Evolutionary conservation across 1,284 basidiomycete genomes (phyloP).

Genomic region (Ganoderma sinense): DNA sequence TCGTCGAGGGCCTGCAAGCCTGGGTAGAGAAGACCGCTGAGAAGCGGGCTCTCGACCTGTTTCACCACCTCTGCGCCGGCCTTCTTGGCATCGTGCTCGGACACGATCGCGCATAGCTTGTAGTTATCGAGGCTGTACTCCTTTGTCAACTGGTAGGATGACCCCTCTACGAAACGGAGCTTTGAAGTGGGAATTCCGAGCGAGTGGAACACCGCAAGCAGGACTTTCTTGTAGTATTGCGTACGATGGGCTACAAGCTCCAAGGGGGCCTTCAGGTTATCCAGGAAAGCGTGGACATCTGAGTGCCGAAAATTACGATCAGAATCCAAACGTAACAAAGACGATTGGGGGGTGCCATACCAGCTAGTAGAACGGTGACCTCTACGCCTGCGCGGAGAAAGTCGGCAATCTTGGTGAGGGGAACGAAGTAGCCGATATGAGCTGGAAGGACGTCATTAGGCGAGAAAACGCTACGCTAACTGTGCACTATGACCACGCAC

Average conservation of each 20-base stretch:
- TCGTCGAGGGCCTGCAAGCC: conserved; percentile 97
- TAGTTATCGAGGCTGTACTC: conserved; percentile 98
- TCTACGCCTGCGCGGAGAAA: conserved; percentile 93
- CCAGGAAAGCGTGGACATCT: conserved; percentile 98
- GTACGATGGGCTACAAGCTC: conserved; percentile 91
- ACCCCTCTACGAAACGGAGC: conserved; percentile 89
- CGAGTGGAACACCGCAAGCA: conserved; percentile 86
- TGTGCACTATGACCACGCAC: conserved; percentile 55
- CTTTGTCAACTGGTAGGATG: conserved; percentile 89
- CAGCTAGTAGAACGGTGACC: conserved; percentile 91
- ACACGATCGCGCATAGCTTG: conserved; percentile 87
- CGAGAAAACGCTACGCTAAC: background rate
- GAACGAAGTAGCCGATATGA: conserved; percentile 97
- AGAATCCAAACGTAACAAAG: background rate
- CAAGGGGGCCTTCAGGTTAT: conserved; percentile 97
- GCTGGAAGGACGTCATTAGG: conserved; percentile 54
- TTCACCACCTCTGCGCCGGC: conserved; percentile 99
- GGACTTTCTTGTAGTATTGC: conserved; percentile 88
- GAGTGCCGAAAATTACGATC: conserved; percentile 11
- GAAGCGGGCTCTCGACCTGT: conserved; percentile 91
- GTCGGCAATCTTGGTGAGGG: conserved; percentile 96
- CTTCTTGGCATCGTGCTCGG: conserved; percentile 97
- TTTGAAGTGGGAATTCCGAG: conserved; percentile 92
- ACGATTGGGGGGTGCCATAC: conserved; percentile 46
- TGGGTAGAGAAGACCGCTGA: conserved; percentile 95